A percentile compares a stretch with the other conserved stretches of the same genome.
These are phyloP conservation scores for Metarhizium brunneum DNA, from an alignment of 2,329 filamentous ascomycete species.

Conservation along the genomic window DNA sequence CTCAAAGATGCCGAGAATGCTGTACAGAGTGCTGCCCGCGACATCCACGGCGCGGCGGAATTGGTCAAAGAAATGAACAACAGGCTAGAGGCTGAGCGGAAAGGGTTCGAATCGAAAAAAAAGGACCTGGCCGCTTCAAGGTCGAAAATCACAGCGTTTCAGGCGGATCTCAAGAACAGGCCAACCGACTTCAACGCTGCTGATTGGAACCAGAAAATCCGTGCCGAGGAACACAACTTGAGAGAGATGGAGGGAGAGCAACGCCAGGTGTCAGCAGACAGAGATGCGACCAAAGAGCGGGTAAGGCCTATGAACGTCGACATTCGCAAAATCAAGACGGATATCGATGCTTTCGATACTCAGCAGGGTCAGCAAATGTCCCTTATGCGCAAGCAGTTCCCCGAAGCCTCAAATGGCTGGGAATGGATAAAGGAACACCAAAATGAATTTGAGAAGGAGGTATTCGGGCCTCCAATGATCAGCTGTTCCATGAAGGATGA, in stretches of 20 bases:
- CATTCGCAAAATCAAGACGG: conserved; percentile 29
- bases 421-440: conserved; percentile 72
- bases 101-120: conserved; percentile 39
- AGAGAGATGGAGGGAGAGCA: conserved; percentile 40
- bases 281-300: conserved; percentile 31
- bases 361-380: conserved; percentile 64
- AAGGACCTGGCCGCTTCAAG: conserved; percentile 40
- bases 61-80: conserved; percentile 33
- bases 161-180: conserved; percentile 51
- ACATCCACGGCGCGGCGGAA: conserved; percentile 25
- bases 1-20: conserved; percentile 45
- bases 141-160: conserved; percentile 51
- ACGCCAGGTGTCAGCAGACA: conserved; percentile 27
- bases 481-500: conserved; percentile 71
- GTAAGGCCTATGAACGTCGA: conserved; percentile 31
- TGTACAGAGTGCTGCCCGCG: conserved; percentile 33
- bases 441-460: conserved; percentile 59
- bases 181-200: conserved; percentile 59
- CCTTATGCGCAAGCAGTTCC: conserved; percentile 50
- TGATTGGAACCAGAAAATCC: conserved; percentile 63
- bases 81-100: conserved; percentile 41
- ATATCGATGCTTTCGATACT: conserved; percentile 57
- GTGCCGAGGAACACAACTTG: conserved; percentile 47
- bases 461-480: conserved; percentile 74
- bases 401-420: conserved; percentile 63